These are phyloP conservation scores for Violaceomyces palustris DNA, from an alignment of 1,284 basidiomycete genomes.

Conservation along the genomic window DNA sequence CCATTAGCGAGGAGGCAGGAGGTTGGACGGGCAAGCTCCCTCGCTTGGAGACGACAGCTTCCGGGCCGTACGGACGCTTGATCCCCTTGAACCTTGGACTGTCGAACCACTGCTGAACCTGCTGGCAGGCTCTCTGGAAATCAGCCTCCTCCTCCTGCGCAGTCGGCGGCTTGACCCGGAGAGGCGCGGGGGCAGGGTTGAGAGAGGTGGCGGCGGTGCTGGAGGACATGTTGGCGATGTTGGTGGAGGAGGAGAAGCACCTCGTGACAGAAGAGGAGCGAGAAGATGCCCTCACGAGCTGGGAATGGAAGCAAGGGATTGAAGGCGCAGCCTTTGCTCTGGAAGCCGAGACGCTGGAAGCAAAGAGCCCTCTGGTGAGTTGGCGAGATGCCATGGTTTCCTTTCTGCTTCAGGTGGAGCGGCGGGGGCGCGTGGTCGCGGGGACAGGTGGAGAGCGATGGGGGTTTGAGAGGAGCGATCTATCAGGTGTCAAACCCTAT, in stretches of 20 bases:
- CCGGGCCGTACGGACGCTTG: slow-evolving; percentile 72
- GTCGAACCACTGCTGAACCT: slow-evolving; percentile 69
- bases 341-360: too few relatives aligned
- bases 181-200: slow-evolving; percentile 56
- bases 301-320: too few relatives aligned
- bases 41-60: slow-evolving; percentile 77
- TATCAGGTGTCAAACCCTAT: too few relatives aligned
- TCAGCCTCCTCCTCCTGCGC: slow-evolving; percentile 63
- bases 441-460: too few relatives aligned
- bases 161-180: slow-evolving; percentile 66
- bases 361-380: too few relatives aligned
- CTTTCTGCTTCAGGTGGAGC: too few relatives aligned
- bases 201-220: slow-evolving; percentile 57
- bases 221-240: slow-evolving; percentile 55
- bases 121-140: slow-evolving; percentile 63
- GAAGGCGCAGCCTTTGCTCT: too few relatives aligned
- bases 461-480: too few relatives aligned
- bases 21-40: slow-evolving; percentile 76
- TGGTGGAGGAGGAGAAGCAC: background rate
- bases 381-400: too few relatives aligned
- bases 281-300: too few relatives aligned
- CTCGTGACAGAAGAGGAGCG: too few relatives aligned
- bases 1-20: slow-evolving; percentile 66
- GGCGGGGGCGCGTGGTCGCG: too few relatives aligned
- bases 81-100: slow-evolving; percentile 69